Evolutionary conservation across 306 rosid species (phyloP).

Genomic region (Astragalus membranaceus): DNA sequence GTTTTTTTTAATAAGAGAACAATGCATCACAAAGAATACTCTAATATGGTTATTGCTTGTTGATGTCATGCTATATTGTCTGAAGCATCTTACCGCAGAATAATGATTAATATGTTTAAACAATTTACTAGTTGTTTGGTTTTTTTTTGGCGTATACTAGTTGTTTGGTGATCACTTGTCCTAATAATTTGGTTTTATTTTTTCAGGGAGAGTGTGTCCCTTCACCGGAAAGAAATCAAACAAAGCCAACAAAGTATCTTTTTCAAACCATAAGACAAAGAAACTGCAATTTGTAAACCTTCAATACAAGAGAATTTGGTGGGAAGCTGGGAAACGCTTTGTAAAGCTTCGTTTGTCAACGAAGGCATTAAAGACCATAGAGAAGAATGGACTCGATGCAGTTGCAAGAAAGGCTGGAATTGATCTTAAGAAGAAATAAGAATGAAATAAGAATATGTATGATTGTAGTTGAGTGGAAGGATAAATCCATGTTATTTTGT

Average conservation of each 20-base stretch:
- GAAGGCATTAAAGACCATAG: constrained; percentile 88
- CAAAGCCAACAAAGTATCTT: constrained; percentile 76
- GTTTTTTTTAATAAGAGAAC: background rate
- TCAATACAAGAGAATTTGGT: constrained; percentile 90
- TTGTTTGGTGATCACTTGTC: background rate
- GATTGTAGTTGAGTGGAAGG: constrained; percentile 12
- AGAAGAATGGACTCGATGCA: constrained; percentile 92
- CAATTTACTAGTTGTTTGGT: background rate
- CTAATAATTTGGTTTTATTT: background rate
- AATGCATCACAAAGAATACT: background rate
- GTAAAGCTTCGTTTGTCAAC: constrained; percentile 86
- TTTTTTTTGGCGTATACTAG: too few relatives aligned
- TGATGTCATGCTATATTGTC: background rate
- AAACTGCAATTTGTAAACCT: constrained; percentile 89
- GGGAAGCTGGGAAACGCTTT: constrained; percentile 97
- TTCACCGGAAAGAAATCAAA: constrained; percentile 90
- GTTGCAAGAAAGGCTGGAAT: constrained; percentile 97
- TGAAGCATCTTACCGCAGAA: background rate
- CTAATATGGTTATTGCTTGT: background rate
- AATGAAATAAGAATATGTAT: constrained; percentile 33
- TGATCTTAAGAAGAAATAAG: constrained; percentile 72
- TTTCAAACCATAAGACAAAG: constrained; percentile 85
- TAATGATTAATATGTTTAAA: background rate
- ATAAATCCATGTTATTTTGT: background rate
- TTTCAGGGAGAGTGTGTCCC: constrained; percentile 77